phyloP scores from a whole-genome alignment of 306 rosid species.

The Begonia masoniana region DNA sequence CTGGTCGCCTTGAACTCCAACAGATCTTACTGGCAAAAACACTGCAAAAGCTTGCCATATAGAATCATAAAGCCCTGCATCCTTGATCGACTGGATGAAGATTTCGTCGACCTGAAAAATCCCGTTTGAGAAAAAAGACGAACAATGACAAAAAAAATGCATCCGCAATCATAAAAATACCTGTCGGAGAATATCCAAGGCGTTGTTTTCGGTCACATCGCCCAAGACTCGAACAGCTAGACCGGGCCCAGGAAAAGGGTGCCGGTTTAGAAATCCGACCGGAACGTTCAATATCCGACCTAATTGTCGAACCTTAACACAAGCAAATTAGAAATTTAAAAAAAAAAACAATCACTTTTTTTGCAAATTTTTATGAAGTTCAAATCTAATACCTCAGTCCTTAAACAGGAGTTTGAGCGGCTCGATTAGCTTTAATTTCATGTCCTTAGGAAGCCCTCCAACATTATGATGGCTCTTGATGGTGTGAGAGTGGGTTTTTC shows the following conservation, averaged over 20 bases:
- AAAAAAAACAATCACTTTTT: not conserved
- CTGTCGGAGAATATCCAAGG: conserved; percentile 78
- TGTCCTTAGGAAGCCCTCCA: conserved; percentile 96
- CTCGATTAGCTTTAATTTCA: conserved; percentile 88
- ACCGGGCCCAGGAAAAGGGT: conserved; percentile 97
- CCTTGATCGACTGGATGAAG: conserved; percentile 82
- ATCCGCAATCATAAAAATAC: conserved; percentile 14
- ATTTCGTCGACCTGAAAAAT: conserved; percentile 75
- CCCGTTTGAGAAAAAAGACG: not conserved
- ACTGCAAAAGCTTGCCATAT: conserved; percentile 99
- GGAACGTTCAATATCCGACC: conserved; percentile 83
- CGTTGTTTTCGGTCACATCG: conserved; percentile 72
- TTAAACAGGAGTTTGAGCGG: conserved; percentile 87
- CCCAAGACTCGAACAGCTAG: conserved; percentile 93
- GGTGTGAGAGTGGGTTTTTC: conserved; percentile 86
- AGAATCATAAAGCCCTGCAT: conserved; percentile 81
- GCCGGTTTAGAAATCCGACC: conserved; percentile 66
- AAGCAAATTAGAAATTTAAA: not conserved
- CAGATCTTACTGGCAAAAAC: conserved; percentile 77
- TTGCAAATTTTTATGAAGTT: conserved; percentile 6
- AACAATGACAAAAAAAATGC: no score
- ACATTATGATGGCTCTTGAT: conserved; percentile 98
- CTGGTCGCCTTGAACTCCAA: conserved; percentile 94
- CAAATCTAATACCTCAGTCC: conserved; percentile 67
- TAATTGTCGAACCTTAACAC: conserved; percentile 60